Evolutionary conservation across 2,329 filamentous ascomycete genomes (phyloP).

Genomic region (Ceratocystis smalleyi): DNA sequence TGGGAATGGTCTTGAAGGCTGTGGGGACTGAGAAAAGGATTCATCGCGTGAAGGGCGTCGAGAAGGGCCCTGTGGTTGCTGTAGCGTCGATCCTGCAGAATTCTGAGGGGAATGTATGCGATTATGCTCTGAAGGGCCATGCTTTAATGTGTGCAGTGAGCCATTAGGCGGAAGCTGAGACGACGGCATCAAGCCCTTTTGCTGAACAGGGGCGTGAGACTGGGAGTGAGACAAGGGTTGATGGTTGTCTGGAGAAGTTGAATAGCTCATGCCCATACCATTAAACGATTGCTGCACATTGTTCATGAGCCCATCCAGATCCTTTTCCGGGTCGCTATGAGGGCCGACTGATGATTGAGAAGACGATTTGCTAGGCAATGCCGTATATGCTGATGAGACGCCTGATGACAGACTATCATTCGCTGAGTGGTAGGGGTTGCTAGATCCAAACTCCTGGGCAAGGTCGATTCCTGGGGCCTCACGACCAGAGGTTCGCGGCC

Average conservation of each 20-base stretch:
- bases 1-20: background rate
- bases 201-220: background rate
- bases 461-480: slow-evolving; percentile 36
- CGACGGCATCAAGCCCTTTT: background rate
- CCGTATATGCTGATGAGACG: slow-evolving; percentile 23
- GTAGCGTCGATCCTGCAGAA: background rate
- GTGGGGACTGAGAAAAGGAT: background rate
- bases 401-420: slow-evolving; percentile 13
- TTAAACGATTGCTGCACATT: slow-evolving; percentile 14
- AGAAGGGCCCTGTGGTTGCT: background rate
- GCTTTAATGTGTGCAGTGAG: background rate
- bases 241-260: background rate
- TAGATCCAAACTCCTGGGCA: slow-evolving; percentile 42
- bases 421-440: slow-evolving; percentile 47
- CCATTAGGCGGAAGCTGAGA: background rate
- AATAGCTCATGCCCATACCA: slow-evolving; percentile 9
- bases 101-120: background rate
- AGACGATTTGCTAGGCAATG: slow-evolving; percentile 21
- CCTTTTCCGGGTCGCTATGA: background rate
- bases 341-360: background rate
- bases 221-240: background rate
- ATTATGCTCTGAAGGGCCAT: background rate
- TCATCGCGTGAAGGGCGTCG: slow-evolving; percentile 2
- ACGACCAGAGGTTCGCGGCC: slow-evolving; percentile 27
- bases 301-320: slow-evolving; percentile 12